Base-by-base conservation (phyloP, 768 basidiomycete genomes). In the Coprinopsis cinerea region DNA sequence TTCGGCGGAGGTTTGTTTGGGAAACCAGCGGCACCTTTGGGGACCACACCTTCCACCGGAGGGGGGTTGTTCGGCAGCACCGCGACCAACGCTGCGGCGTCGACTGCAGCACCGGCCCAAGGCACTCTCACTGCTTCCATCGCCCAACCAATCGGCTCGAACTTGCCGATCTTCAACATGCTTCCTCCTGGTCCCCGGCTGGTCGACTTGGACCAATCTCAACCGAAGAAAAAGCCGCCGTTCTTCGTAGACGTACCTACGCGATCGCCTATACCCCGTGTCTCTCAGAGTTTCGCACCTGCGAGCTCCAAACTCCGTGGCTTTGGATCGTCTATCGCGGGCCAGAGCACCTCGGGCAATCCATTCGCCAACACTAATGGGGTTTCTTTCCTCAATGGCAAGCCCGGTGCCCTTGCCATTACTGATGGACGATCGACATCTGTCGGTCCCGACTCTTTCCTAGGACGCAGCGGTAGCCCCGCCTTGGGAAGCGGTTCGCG, bases 41-140 rank as follows among this genome's bases (percentile, higher is more conserved):
- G 64, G 11, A 54, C 47, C 11, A 59, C 63, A 7, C 47, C 58
- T 20, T 66, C 64, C 41, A 56, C 55, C 15, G 52, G 64, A 51
- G 63, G 61, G 36, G 67, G 71, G 18, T 59, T 34, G 9, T 62
- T 71, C 25, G 71, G 65, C 23, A 62, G 58, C 4, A 47, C 55
- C 47, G 58, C 63, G 56, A 47, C 59, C 48, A 28, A 61, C 51
- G 65, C 79, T 23, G 71, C 70, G 41, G 63, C 69, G 10, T 76
- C 77, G 26, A 59, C 66, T 0, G 61, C 61, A 39, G 66, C 68
- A 47, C 67, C 72, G n/a, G 78, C 67, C 26, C 79, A 81, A 65
- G 81, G 80, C 30, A 65, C 75, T 0, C 70, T 95, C 47, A 87
- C 85, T 7, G 88, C 92, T 1, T 93, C 93, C 17, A 90, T 97